Percentiles rank a stretch among this genome's conserved stretches.
These are phyloP conservation scores for Aspergillus sojae DNA, from an alignment of 2,329 filamentous ascomycete species.

Conservation along the genomic window DNA sequence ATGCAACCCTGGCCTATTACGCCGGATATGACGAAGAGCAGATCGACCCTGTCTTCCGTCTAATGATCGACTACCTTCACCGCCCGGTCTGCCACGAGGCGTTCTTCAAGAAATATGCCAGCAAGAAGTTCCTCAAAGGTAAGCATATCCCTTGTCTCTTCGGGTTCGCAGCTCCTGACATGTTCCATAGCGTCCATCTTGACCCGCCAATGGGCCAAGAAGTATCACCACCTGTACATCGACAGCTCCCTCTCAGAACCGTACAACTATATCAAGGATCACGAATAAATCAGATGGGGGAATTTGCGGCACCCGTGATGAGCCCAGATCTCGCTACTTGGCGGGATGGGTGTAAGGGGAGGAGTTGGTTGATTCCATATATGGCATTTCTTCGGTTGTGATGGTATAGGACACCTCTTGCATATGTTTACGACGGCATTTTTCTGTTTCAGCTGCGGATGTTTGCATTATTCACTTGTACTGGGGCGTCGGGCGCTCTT, in stretches of 20 bases:
- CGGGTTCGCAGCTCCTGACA: constrained; percentile 23
- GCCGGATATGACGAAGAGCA: constrained; percentile 91
- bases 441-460: constrained; percentile 35
- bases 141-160: constrained; percentile 39
- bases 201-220: constrained; percentile 91
- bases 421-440: constrained; percentile 44
- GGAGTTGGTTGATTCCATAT: constrained; percentile 39
- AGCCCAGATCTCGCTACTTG: constrained; percentile 23
- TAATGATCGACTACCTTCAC: constrained; percentile 96
- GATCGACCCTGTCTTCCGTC: constrained; percentile 84
- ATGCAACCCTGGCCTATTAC: constrained; percentile 84
- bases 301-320: constrained; percentile 29
- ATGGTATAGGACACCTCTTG: constrained; percentile 43
- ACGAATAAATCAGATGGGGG: constrained; percentile 30
- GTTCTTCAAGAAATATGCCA: constrained; percentile 99
- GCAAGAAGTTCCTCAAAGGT: constrained; percentile 99
- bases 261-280: constrained; percentile 36
- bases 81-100: constrained; percentile 90
- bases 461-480: constrained; percentile 39
- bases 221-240: constrained; percentile 56
- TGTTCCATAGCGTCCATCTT: constrained; percentile 74
- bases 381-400: constrained; percentile 46
- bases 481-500: constrained; percentile 38
- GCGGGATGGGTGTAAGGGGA: constrained; percentile 24
- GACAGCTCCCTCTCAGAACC: constrained; percentile 34